Evolutionary conservation across 257 asterid species (phyloP).

Genomic region (Forsythia viridissima): DNA sequence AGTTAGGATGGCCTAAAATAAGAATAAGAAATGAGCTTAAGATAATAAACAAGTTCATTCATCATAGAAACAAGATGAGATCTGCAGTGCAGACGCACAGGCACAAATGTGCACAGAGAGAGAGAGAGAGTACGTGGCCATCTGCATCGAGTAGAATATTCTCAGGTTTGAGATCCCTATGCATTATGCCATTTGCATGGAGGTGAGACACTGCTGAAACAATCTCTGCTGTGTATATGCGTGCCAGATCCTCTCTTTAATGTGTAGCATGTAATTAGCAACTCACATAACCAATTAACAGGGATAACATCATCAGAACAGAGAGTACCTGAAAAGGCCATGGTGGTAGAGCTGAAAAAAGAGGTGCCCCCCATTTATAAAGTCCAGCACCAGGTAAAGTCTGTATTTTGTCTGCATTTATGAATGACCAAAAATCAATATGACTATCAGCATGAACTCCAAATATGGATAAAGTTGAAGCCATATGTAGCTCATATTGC

Average conservation of each 20-base stretch:
- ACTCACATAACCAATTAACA: slow-evolving; percentile 11
- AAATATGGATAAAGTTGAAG: slow-evolving; percentile 8
- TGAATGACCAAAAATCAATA: slow-evolving; percentile 1
- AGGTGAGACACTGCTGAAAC: slow-evolving; percentile 63
- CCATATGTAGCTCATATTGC: slow-evolving; percentile 1
- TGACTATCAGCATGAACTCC: background rate
- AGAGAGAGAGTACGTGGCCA: slow-evolving; percentile 54
- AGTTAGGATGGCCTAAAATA: slow-evolving; percentile 37
- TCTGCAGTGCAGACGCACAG: background rate
- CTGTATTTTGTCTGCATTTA: slow-evolving; percentile 56
- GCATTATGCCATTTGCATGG: slow-evolving; percentile 66
- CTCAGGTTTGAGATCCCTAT: slow-evolving; percentile 70
- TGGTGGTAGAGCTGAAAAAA: slow-evolving; percentile 70
- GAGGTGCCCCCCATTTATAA: slow-evolving; percentile 71
- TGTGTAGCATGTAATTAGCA: slow-evolving; percentile 16
- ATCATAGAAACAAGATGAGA: too few relatives aligned
- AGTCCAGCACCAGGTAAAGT: slow-evolving; percentile 73
- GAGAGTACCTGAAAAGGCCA: slow-evolving; percentile 63
- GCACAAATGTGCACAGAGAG: too few relatives aligned
- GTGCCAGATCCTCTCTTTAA: slow-evolving; percentile 62
- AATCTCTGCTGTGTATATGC: slow-evolving; percentile 57
- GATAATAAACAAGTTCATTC: too few relatives aligned
- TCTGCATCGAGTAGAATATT: slow-evolving; percentile 62
- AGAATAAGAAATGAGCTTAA: too few relatives aligned
- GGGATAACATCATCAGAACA: background rate